Evolutionary conservation across 345 rosid species (phyloP).

Genomic region (Combretum micranthum): DNA sequence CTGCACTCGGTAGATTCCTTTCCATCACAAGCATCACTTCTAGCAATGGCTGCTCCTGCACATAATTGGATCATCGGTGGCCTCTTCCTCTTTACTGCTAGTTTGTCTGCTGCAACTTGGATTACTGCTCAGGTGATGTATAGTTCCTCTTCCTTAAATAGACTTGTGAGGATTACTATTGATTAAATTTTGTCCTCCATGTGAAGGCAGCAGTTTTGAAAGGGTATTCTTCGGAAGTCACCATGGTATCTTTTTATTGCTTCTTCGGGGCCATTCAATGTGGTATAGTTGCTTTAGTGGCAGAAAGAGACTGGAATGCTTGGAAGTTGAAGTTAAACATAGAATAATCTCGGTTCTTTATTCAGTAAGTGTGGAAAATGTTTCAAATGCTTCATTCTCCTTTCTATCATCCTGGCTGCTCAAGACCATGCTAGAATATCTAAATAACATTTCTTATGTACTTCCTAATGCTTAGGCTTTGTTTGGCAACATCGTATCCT

Average conservation of each 20-base stretch:
- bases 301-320: conserved; percentile 36
- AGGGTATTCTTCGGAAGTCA: conserved; percentile 35
- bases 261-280: conserved; percentile 43
- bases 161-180: background rate
- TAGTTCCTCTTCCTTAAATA: background rate
- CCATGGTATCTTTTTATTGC: conserved; percentile 35
- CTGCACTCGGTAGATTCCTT: background rate
- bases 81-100: conserved; percentile 26
- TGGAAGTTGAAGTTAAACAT: conserved; percentile 34
- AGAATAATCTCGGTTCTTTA: conserved; percentile 35
- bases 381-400: background rate
- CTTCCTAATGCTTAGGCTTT: conserved; percentile 26
- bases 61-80: conserved; percentile 43
- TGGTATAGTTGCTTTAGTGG: conserved; percentile 29
- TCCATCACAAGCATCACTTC: conserved; percentile 6
- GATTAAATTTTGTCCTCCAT: background rate
- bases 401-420: background rate
- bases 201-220: conserved; percentile 43
- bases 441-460: background rate
- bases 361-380: conserved; percentile 21
- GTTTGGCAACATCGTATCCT: conserved; percentile 32
- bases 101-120: conserved; percentile 25
- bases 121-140: conserved; percentile 34
- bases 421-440: background rate
- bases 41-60: background rate